phyloP scores from a whole-genome alignment of 2,329 filamentous ascomycete genomes.

The Apiospora arundinis region DNA sequence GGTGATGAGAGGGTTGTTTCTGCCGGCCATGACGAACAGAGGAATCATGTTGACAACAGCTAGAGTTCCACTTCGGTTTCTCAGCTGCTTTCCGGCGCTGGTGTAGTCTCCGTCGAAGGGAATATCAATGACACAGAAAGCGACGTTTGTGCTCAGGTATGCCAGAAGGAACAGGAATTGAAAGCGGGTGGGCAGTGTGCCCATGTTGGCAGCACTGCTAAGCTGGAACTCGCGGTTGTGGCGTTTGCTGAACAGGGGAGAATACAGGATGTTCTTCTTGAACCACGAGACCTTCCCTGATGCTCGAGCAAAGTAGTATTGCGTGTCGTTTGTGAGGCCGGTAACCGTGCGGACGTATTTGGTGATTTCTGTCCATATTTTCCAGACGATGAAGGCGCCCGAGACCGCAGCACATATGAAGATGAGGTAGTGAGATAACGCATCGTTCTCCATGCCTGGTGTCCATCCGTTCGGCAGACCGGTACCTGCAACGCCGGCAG shows the following conservation, averaged over 20 bases:
- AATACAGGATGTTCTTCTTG: conserved; percentile 71
- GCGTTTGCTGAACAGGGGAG: conserved; percentile 75
- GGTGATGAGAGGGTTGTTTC: conserved; percentile 80
- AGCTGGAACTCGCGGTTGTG: conserved; percentile 79
- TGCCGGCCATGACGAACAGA: conserved; percentile 74
- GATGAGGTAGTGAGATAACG: conserved; percentile 66
- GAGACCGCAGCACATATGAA: conserved; percentile 70
- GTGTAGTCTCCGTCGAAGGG: conserved; percentile 58
- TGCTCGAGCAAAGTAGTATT: conserved; percentile 77
- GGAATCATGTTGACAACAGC: conserved; percentile 80
- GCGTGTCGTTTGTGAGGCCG: conserved; percentile 78
- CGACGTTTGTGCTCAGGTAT: conserved; percentile 76
- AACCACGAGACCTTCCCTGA: conserved; percentile 61
- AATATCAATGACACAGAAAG: conserved; percentile 75
- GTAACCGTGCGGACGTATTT: conserved; percentile 76
- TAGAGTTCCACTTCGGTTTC: conserved; percentile 74
- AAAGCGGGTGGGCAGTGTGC: conserved; percentile 80
- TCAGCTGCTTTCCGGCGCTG: conserved; percentile 56
- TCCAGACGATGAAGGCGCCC: conserved; percentile 70
- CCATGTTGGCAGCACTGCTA: conserved; percentile 71
- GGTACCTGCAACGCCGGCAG: conserved; percentile 10
- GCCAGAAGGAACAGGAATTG: conserved; percentile 72
- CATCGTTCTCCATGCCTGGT: conserved; percentile 53
- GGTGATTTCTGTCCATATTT: conserved; percentile 63
- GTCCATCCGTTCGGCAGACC: conserved; percentile 42